A percentile compares a stretch with the other conserved stretches of the same genome.
Evolutionary conservation across 1,284 basidiomycete genomes (phyloP).

Genomic region (Golubevia pallescens): DNA sequence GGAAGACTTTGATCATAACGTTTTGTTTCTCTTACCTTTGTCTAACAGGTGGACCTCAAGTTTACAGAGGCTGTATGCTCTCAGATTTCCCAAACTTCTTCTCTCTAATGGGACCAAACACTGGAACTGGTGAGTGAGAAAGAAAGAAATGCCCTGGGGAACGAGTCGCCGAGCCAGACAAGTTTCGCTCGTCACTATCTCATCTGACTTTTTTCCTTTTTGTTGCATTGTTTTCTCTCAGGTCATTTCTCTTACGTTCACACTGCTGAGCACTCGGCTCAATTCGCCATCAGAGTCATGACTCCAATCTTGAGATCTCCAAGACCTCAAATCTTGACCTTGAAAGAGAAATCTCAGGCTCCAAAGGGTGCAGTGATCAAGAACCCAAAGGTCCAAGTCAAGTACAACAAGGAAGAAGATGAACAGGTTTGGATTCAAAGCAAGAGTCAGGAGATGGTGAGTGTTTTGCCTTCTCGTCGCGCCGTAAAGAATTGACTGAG

Average conservation of each 20-base stretch:
- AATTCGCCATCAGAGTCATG: not conserved
- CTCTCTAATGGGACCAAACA: slow-evolving; percentile 47
- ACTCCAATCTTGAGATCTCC: not conserved
- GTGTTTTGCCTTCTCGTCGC: no score
- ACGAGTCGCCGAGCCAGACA: no score
- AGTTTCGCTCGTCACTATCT: no score
- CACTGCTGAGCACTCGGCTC: slow-evolving; percentile 13
- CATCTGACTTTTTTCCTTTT: no score
- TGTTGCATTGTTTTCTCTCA: no score
- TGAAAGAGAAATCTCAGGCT: not conserved
- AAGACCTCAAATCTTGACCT: not conserved
- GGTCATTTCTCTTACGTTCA: slow-evolving; percentile 38
- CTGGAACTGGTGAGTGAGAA: slow-evolving; percentile 53
- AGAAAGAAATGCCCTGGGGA: no score
- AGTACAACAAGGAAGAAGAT: not conserved
- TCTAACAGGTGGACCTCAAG: slow-evolving; percentile 18
- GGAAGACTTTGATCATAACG: not conserved
- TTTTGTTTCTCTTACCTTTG: not conserved
- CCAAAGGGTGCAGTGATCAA: not conserved
- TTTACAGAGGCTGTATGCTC: slow-evolving; percentile 43
- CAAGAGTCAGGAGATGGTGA: not conserved
- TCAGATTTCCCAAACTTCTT: slow-evolving; percentile 56
- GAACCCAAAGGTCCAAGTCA: not conserved
- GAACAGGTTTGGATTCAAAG: slow-evolving; percentile 1
- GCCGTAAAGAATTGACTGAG: no score